Base-by-base conservation (phyloP, 176 grass and related monocot species). In the Eragrostis nindensis region DNA sequence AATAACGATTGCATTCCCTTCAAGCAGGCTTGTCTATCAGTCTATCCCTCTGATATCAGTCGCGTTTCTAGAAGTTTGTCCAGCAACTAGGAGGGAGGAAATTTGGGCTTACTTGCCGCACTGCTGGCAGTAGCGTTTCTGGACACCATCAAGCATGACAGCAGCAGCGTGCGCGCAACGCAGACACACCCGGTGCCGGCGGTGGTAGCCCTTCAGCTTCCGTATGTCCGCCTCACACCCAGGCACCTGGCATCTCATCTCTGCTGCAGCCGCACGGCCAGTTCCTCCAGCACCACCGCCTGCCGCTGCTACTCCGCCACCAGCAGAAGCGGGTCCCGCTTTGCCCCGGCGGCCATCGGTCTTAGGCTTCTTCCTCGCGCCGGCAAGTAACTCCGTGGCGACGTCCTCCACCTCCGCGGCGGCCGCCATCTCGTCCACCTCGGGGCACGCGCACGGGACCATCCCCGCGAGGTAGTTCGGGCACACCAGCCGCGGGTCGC, bases 121-220 rank as follows among this genome's bases (percentile, higher is more conserved):
- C 90, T 99, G 90, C 82, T 99, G 96, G 78, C 96, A 95, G 46
- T 99, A 99, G 1, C 96, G 88, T 74, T 95, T 99, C 71, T 84
- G 88, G 60, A 88, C 69, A 7, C 80, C 86, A 17, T 91, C 89
- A n/a, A 99, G 85, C 78, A 82, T 55, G 52, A 99, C 96, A 3
- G 80, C 54, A 24, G 84, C 56, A n/a, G 90, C 70, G 42, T 91
- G 90, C 6, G 96, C 90, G 29, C 96, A 99, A 7, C 82, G 81
- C 68, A 99, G 75, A 55, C 96, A 99, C 21, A 99, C 96, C 11
- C 96, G 81, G 42, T 99, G 96, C 44, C 96, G 86, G 63, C 86
- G 86, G 74, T 99, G 96, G 66, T 99, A 99, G 15, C 96, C 96
- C 73, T 99, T 99, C 14, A 99, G 82, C 76, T 95, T 90, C 62